Evolutionary conservation across 1,139 yeast species (phyloP), one percentile per base, ranked within the genome.

Genomic region (Suhomyces anneliseae): DNA sequence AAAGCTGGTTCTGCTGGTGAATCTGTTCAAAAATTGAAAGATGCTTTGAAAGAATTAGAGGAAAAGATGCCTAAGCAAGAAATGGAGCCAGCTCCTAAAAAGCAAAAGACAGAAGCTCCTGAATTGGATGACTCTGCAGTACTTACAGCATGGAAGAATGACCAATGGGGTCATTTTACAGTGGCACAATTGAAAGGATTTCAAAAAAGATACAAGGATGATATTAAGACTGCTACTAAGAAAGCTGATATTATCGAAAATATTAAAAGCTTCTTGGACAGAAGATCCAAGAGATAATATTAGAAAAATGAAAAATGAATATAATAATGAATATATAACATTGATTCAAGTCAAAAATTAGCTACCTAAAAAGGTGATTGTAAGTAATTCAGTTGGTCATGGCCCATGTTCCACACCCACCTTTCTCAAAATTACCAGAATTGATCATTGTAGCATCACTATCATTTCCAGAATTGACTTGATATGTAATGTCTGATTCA

Each of bases 181-280:
- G 70, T 72, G 36, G 64, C 67, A 5, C 81, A 78, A 53, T 62
- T 79, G 37, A 67, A 63, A 47, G 61, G 55, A 10, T 78, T 72
- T 48, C 67, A 69, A 39, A 60, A 57, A 27, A 60, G 63, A 27
- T 68, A 74, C 51, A 68, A 68, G 38, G 56, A 58, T 32, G 51
- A 62, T 31, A 74, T 77, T 24, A 66, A 63, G 32, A 49, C 55
- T 33, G 81, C 73, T 0, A 55, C 64, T 1, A 72, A 63, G 46
- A 79, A 78, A 55, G 69, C 59, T 14, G 82, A 71, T 34, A 57
- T 78, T 57, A 66, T 79, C 31, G 69, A 66, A 9, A 76, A 71
- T 51, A 75, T 79, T 14, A 52, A 40, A 3, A 62, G 59, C 4
- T 71, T 55, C 38, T 48, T 66, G 27, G 55, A 55, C 27, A n/a